Evolutionary conservation across 2,329 filamentous ascomycete genomes (phyloP).

Genomic region (Hypoxylon sp.): DNA sequence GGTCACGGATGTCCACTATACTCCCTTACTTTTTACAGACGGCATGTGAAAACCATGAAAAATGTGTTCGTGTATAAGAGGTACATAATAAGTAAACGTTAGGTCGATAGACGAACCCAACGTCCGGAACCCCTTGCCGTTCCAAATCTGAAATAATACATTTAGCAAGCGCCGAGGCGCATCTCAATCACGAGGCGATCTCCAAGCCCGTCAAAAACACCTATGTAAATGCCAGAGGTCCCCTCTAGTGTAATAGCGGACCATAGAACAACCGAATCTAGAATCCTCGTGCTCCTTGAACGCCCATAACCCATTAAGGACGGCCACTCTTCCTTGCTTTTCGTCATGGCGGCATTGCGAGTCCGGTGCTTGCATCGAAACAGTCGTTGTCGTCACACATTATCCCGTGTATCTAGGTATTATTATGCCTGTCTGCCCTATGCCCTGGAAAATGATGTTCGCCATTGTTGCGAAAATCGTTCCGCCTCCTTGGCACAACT

Average conservation of each 20-base stretch:
- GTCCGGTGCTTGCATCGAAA: conserved; percentile 30
- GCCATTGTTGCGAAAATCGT: conserved; percentile 65
- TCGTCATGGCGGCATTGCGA: conserved; percentile 34
- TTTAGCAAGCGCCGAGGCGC: conserved; percentile 28
- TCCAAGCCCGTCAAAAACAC: conserved; percentile 46
- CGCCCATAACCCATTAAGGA: conserved; percentile 38
- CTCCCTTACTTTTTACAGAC: conserved; percentile 14
- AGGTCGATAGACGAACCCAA: conserved; percentile 14
- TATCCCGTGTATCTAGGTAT: conserved; percentile 26
- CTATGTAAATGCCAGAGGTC: conserved; percentile 45
- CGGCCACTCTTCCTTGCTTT: conserved; percentile 18
- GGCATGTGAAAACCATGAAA: background rate
- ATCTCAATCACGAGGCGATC: conserved; percentile 27
- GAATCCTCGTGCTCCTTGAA: conserved; percentile 42
- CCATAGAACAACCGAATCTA: conserved; percentile 42
- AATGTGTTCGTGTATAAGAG: conserved; percentile 23
- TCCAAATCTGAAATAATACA: conserved; percentile 35
- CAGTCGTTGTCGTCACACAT: conserved; percentile 36
- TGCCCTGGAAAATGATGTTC: conserved; percentile 57
- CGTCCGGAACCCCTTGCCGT: conserved; percentile 11
- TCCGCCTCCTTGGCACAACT: conserved; percentile 81
- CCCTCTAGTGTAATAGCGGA: conserved; percentile 31
- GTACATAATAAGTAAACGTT: conserved; percentile 15
- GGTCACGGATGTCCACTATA: conserved; percentile 8
- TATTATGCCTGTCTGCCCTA: conserved; percentile 15